Base-by-base conservation (phyloP, 345 rosid genomes). In the Noccaea bulbosa region DNA sequence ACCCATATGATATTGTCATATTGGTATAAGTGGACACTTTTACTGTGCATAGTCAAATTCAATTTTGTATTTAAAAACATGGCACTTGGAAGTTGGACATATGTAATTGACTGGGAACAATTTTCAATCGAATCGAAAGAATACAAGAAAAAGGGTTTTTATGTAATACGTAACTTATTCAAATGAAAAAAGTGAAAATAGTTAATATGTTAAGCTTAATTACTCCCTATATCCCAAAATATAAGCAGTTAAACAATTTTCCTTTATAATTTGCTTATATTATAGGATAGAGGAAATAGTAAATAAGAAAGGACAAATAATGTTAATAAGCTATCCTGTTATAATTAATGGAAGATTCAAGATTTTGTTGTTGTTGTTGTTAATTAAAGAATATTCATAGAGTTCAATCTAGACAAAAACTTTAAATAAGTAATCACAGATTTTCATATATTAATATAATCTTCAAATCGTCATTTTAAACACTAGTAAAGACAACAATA, bases 31-130 rank as follows among this genome's bases (percentile, higher is more conserved):
- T 44, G 63, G 41, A 30, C 17, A 48, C 53, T 65, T 65, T 73
- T n/a, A 65, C 77, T 73, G 60, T 56, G 65, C 22, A 38, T 64
- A 65, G 77, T 65, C 71, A 65, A 14, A 14, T 45, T 43, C 17
- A 41, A 4, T 24, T 11, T 52, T 6, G 17, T 35, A 10, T 11
- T 57, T 54, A n/a, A 22, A 14, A 22, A 24, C 10, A 37, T 70
- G 55, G 11, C 57, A 45, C 56, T 64, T 52, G 46, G 10, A 70
- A 40, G 15, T 61, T 62, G 6, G 56, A 63, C 47, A 9, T 27
- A 27, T 27, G 30, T 27, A 3, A 27, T 27, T 27, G 30, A 67
- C 11, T 9, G 4, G 41, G 34, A 53, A 3, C 32, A 16, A 0
- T 53, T 32, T 54, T 44, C 38, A 32, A n/a, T n/a, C n/a, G n/a